Evolutionary conservation across 768 basidiomycete species (phyloP), one percentile per base, ranked within the genome.

Genomic region (Infundibulicybe gibba): DNA sequence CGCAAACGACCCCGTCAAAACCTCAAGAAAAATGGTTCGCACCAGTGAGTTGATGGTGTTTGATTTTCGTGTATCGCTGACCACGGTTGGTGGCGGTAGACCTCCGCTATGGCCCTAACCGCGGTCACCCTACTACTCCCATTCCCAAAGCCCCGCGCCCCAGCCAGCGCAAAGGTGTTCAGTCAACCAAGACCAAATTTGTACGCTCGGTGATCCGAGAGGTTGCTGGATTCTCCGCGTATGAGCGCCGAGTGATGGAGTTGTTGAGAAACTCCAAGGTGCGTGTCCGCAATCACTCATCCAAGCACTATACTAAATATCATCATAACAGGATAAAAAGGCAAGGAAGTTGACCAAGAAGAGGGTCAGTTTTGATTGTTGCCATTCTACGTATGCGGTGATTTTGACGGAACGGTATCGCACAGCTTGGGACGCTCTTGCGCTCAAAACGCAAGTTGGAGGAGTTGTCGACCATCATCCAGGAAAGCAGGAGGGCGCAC

Each of bases 281-380:
- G 65, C 56, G 85, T 66, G 32, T 25, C 8, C 8, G 25, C 8
- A 25, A 25, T 25, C 8, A 25, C 8, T 25, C 25, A 25, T 25
- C 8, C 25, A 25, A 25, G 25, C 25, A 8, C 4, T 25, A 8
- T 8, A 54, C 20, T 1, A 17, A 11, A 15, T 43, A 30, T 21
- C 32, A 8, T 40, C 13, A 12, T 41, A 48, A 39, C 61, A 93
- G 93, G 95, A 99, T 70, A 99, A 99, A 85, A 97, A 95, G 75
- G 95, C 95, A 50, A 81, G 93, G 69, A 98, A 98, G 77, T 77
- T 98, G 79, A 94, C 94, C 59, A 99, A 99, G 86, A 97, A 95
- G 79, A 86, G 94, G 79, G 95, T 97, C 62, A 58, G 86, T 82
- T 33, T 5, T 43, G 44, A 13, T 40, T 25, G 21, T 44, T 44